Percentiles rank a stretch among this genome's conserved stretches.
Evolutionary conservation across 2,329 filamentous ascomycete species (phyloP).

Genomic region (Trichoderma hamatum): DNA sequence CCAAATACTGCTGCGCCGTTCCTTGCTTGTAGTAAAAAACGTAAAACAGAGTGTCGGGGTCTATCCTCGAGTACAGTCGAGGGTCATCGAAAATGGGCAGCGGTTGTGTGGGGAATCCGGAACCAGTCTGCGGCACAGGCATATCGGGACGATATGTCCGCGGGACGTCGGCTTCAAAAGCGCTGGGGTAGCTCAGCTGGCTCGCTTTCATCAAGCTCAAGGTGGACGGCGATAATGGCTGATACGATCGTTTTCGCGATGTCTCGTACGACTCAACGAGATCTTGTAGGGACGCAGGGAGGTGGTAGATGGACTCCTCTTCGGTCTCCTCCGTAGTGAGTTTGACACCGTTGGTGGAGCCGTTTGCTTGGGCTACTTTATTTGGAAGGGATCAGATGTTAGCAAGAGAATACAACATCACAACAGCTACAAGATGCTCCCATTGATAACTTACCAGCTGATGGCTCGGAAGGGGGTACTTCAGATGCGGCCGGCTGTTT

Average conservation of each 20-base stretch:
- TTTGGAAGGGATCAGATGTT: slow-evolving; percentile 1
- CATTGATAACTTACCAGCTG: slow-evolving; percentile 47
- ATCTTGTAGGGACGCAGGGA: slow-evolving; percentile 86
- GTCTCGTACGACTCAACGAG: slow-evolving; percentile 88
- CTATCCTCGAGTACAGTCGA: slow-evolving; percentile 82
- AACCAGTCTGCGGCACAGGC: slow-evolving; percentile 71
- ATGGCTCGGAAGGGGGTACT: slow-evolving; percentile 40
- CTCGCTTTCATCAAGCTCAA: slow-evolving; percentile 77
- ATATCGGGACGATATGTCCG: slow-evolving; percentile 82
- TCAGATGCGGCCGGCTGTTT: slow-evolving; percentile 50
- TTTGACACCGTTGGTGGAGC: slow-evolving; percentile 56
- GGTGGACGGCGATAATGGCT: slow-evolving; percentile 65
- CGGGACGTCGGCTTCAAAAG: slow-evolving; percentile 78
- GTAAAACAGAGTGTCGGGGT: slow-evolving; percentile 96
- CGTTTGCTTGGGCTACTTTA: slow-evolving; percentile 52
- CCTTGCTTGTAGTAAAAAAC: slow-evolving; percentile 99
- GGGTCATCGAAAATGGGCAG: slow-evolving; percentile 90
- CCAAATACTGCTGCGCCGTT: slow-evolving; percentile 91
- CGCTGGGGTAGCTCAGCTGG: slow-evolving; percentile 72
- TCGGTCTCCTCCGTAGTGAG: slow-evolving; percentile 47
- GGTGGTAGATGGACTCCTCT: slow-evolving; percentile 88
- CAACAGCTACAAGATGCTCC: not conserved
- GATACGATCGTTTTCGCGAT: slow-evolving; percentile 69
- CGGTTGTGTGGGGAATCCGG: slow-evolving; percentile 92
- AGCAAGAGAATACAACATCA: not conserved